These are phyloP conservation scores for Ganoderma resinaceum DNA, from an alignment of 1,284 basidiomycete species.

Conservation along the genomic window DNA sequence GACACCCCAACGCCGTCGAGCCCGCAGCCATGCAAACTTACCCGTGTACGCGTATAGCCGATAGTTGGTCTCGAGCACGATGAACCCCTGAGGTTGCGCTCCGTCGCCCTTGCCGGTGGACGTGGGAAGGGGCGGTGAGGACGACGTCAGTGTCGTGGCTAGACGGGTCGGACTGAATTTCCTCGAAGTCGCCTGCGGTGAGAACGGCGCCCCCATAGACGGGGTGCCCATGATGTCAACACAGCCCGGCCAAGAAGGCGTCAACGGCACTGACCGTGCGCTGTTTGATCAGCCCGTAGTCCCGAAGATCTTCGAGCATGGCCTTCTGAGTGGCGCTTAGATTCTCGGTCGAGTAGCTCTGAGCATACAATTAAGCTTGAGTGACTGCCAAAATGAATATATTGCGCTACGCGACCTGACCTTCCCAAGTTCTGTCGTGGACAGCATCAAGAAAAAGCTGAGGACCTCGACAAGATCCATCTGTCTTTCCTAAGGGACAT, in stretches of 20 bases:
- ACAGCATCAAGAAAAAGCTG: constrained; percentile 95
- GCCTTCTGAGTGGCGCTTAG: constrained; percentile 82
- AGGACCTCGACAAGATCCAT: constrained; percentile 96
- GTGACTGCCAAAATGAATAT: constrained; percentile 19
- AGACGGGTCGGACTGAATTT: constrained; percentile 96
- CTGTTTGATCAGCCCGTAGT: constrained; percentile 95
- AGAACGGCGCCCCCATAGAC: constrained; percentile 14
- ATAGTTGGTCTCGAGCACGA: constrained; percentile 98
- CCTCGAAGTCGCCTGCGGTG: constrained; percentile 64
- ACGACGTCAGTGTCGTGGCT: constrained; percentile 91
- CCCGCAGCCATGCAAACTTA: constrained; percentile 38
- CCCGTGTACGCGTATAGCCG: constrained; percentile 98
- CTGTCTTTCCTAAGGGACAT: constrained; percentile 67
- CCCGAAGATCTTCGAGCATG: constrained; percentile 92
- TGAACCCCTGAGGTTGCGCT: constrained; percentile 81
- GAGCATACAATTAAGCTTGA: constrained; percentile 14
- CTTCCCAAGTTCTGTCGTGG: constrained; percentile 90
- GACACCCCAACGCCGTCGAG: constrained; percentile 23
- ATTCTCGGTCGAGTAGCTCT: constrained; percentile 91
- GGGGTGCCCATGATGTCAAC: constrained; percentile 18
- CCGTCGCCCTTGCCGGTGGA: constrained; percentile 63
- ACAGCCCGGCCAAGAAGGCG: constrained; percentile 6
- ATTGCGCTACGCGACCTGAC: constrained; percentile 48
- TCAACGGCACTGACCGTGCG: constrained; percentile 55
- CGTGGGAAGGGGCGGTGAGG: constrained; percentile 74